Evolutionary conservation across 2,329 filamentous ascomycete species (phyloP).

Genomic region (Bertia moriformis): DNA sequence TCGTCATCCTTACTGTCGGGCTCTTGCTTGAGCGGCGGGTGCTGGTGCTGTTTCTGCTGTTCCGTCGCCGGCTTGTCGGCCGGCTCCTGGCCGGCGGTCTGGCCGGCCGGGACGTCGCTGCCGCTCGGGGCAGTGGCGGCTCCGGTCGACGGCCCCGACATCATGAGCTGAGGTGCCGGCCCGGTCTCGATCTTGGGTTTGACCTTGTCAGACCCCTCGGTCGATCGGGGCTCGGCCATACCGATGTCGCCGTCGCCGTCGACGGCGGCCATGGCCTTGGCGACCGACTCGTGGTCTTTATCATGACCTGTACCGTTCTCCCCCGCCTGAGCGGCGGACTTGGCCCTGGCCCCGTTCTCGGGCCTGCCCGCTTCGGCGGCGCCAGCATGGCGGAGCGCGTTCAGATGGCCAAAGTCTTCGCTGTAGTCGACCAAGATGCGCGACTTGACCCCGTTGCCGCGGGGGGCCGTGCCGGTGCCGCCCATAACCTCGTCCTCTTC

Average conservation of each 20-base stretch:
- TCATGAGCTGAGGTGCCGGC: no score
- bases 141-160: no score
- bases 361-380: no score
- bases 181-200: no score
- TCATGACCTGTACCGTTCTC: conserved; percentile 2
- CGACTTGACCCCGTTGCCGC: conserved; percentile 29
- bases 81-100: no score
- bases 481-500: conserved; percentile 87
- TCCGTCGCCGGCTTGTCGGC: no score
- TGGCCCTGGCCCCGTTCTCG: no score
- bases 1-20: conserved; percentile 1
- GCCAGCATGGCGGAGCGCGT: no score
- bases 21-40: not conserved
- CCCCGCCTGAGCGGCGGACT: conserved; percentile 1
- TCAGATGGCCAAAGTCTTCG: not conserved
- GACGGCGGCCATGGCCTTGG: conserved; percentile 4
- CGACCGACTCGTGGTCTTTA: conserved; percentile 1
- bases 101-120: no score
- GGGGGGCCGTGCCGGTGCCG: conserved; percentile 57
- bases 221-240: no score
- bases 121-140: no score
- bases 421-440: conserved; percentile 18
- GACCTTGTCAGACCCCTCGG: no score
- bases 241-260: conserved; percentile 9
- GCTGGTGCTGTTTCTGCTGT: conserved; percentile 4